phyloP scores from a whole-genome alignment of 192 early-diverging fungal genomes.

The Linnemannia elongata region DNA sequence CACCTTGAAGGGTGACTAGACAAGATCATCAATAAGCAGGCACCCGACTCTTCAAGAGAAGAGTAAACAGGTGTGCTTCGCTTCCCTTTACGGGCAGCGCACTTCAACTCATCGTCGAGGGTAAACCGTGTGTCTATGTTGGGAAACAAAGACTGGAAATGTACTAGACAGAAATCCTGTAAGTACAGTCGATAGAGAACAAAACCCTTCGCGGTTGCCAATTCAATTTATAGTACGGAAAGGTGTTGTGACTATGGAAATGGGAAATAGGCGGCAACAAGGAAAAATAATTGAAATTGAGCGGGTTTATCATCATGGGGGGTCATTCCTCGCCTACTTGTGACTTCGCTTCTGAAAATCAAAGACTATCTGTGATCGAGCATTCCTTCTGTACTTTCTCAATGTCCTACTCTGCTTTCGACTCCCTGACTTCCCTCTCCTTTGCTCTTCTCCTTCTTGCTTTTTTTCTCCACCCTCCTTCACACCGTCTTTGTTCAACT shows the following conservation, averaged over 20 bases:
- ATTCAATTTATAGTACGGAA: slow-evolving; percentile 19
- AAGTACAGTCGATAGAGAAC: slow-evolving; percentile 54
- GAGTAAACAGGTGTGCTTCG: slow-evolving; percentile 32
- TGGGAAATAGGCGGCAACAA: too few species aligned
- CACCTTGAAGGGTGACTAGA: slow-evolving; percentile 20
- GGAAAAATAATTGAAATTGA: too few species aligned
- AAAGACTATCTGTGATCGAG: too few species aligned
- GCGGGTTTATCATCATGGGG: too few species aligned
- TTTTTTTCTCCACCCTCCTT: too few species aligned
- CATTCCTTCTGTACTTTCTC: too few species aligned
- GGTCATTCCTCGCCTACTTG: too few species aligned
- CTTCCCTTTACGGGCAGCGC: slow-evolving; percentile 61
- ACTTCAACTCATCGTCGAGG: slow-evolving; percentile 60
- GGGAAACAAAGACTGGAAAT: slow-evolving; percentile 59
- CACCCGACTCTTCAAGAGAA: slow-evolving; percentile 19
- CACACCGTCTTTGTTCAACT: too few species aligned
- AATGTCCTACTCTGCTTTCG: too few species aligned
- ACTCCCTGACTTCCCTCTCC: too few species aligned
- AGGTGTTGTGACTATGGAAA: neutral
- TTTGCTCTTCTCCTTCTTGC: too few species aligned
- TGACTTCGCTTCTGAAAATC: too few species aligned
- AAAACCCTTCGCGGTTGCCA: neutral
- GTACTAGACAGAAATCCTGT: slow-evolving; percentile 61
- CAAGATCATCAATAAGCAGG: slow-evolving; percentile 58
- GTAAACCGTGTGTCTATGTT: slow-evolving; percentile 62